Base-by-base conservation (phyloP, 805 yeast species). In the Ogataea trehaloabstinens region DNA sequence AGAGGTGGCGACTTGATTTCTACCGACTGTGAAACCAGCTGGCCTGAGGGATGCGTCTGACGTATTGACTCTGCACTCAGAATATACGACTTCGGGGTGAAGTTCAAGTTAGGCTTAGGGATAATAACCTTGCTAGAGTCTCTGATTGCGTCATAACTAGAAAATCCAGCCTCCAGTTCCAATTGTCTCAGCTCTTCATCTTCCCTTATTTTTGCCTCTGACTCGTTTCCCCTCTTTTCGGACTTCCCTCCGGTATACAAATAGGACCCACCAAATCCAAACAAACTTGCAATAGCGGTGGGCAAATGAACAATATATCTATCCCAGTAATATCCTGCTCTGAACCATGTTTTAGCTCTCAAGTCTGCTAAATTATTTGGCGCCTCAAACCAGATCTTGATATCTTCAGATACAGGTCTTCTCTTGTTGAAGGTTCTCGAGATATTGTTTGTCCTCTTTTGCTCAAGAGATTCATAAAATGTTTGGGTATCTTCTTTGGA, bases 311-410 rank as follows among this genome's bases (percentile, higher is more conserved):
- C 42, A 5, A 67, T 34, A 38, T 66, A 66, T 33, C 71, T 46
- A 42, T 69, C 70, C 44, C 63, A 61, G 28, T 64, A 53, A 43
- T 69, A 70, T 32, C 60, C 68, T 1, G 73, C 51, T 38, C 65
- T 48, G 11, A 48, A 33, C 65, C 67, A 61, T 3, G 53, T 25
- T 19, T 48, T 55, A 6, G n/a, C 10, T 4, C 44, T n/a, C 10
- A 48, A 40, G 4, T 58, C 57, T 3, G 19, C 22, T 5, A 51
- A 8, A 3, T 20, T 37, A 3, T 35, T 34, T 11, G 61, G 58
- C n/a, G 60, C 53, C 31, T 49, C 51, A 43, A 60, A 60, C 46
- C 46, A 34, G 2, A 34, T 35, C 13, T 34, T 42, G n/a, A 45
- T 38, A 19, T 38, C 38, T 10, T 38, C 38, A 4, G 51, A 41